Base-by-base conservation (phyloP, 768 basidiomycete species). In the Boletus fagicola region DNA sequence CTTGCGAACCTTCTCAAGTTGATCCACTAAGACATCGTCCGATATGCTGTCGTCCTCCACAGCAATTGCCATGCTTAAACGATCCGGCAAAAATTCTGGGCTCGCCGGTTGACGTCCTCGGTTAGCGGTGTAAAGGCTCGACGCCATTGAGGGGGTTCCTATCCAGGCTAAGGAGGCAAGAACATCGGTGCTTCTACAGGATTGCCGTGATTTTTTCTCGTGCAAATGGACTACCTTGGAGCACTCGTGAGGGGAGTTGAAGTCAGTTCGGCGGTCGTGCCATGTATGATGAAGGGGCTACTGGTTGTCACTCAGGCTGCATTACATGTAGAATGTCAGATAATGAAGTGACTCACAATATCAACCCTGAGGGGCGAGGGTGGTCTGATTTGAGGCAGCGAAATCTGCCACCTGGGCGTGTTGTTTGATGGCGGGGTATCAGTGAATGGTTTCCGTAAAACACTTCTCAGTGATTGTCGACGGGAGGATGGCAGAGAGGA, bases 11-110 rank as follows among this genome's bases (percentile, higher is more conserved):
- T 68, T 67, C 63, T 84, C 82, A 26, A 84, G 72, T 47, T 74
- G 74, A 48, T 77, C 70, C 7, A 83, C 74, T 12, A 84, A 70
- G 36, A 72, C 76, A 60, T 82, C 81, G 63, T 84, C 81, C 3
- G 80, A 75, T 49, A 82, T 72, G 18, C 69, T 76, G 28, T 81
- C 77, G 48, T 82, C 78, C 28, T 76, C 80, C 58, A 83, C 77
- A 16, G 78, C 80, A 65, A 77, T 78, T 2, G 78, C 78, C 47
- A 83, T 67, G 51, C 52, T 51, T 30, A 71, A 18, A 13, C 38
- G 49, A 50, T 58, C 57, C 5, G 58, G 39, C 16, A 50, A 28
- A 44, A 36, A 56, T 20, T 31, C 15, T n/a, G 51, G 13, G 20
- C 42, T 54, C 48, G 49, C 35, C 0, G 13, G 10, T 13, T 28